Evolutionary conservation across 2,329 filamentous ascomycete species (phyloP).

Genomic region (Calycina herbarum): DNA sequence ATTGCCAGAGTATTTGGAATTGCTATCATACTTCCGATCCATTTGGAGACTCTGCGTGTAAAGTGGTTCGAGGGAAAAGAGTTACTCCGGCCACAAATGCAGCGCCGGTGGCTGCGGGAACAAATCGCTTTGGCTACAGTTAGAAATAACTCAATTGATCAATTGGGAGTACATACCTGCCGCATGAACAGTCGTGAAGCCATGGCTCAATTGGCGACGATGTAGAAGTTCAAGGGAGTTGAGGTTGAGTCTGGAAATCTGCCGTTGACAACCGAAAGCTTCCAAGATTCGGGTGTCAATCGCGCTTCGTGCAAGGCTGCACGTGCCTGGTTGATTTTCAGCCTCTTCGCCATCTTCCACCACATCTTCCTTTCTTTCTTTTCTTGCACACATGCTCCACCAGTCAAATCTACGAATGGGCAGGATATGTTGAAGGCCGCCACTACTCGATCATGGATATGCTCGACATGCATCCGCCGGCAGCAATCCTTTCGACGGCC

Average conservation of each 20-base stretch:
- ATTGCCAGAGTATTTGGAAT: not conserved
- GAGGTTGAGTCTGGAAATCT: not conserved
- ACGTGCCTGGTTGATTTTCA: not conserved
- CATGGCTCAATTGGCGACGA: constrained; percentile 43
- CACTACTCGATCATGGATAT: constrained; percentile 47
- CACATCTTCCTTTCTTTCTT: not conserved
- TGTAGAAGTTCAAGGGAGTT: constrained; percentile 28
- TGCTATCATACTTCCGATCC: constrained; percentile 25
- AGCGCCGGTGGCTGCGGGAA: constrained; percentile 44
- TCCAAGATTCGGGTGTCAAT: constrained; percentile 21
- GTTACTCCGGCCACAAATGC: constrained; percentile 44
- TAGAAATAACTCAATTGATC: constrained; percentile 20
- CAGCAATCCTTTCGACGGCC: constrained; percentile 28
- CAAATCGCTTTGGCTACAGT: constrained; percentile 45
- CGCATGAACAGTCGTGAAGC: constrained; percentile 53
- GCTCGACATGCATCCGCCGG: constrained; percentile 47
- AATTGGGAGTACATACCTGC: constrained; percentile 43
- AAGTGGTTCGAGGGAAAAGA: constrained; percentile 46
- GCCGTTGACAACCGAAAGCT: constrained; percentile 18
- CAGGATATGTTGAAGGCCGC: constrained; percentile 36
- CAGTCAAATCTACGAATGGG: constrained; percentile 1
- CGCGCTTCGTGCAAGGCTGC: constrained; percentile 25
- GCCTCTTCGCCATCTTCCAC: not conserved
- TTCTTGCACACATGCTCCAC: not conserved
- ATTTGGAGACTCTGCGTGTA: constrained; percentile 49